Percentiles rank a stretch among this genome's conserved stretches.
These are phyloP conservation scores for Karstenula rhodostoma DNA, from an alignment of 2,329 filamentous ascomycete genomes.

Conservation along the genomic window DNA sequence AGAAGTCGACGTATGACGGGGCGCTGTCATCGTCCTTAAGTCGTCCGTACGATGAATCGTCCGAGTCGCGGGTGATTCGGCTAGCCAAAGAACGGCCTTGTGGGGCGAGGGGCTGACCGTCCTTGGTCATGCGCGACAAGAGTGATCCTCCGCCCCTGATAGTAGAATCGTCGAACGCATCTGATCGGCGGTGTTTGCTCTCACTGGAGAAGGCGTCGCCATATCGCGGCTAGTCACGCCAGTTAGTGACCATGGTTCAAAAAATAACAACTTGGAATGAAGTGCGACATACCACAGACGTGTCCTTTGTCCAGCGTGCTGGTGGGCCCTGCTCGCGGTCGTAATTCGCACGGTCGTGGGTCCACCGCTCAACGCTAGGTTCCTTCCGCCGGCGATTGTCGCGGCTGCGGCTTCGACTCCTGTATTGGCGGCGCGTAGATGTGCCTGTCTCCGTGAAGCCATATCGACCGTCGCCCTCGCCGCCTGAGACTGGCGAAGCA, in stretches of 20 bases:
- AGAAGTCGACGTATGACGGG: slow-evolving; percentile 34
- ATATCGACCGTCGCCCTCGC: slow-evolving; percentile 57
- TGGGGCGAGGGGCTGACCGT: slow-evolving; percentile 37
- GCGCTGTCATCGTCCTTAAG: slow-evolving; percentile 43
- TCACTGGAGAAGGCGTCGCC: slow-evolving; percentile 48
- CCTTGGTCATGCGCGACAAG: slow-evolving; percentile 45
- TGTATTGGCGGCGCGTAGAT: slow-evolving; percentile 52
- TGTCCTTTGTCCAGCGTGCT: slow-evolving; percentile 38
- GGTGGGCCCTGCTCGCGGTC: slow-evolving; percentile 22
- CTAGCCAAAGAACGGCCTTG: slow-evolving; percentile 37
- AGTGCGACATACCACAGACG: slow-evolving; percentile 12
- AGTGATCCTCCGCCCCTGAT: slow-evolving; percentile 32
- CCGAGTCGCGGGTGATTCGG: slow-evolving; percentile 42
- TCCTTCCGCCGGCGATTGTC: slow-evolving; percentile 31
- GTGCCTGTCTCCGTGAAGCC: slow-evolving; percentile 59
- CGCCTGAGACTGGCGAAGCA: slow-evolving; percentile 61
- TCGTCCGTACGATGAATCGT: slow-evolving; percentile 35
- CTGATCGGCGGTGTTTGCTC: slow-evolving; percentile 55
- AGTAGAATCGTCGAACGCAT: slow-evolving; percentile 51
- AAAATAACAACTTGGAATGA: not conserved
- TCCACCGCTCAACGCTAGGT: slow-evolving; percentile 40
- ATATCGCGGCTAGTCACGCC: slow-evolving; percentile 25
- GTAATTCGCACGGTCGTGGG: slow-evolving; percentile 40
- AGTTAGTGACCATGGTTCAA: not conserved
- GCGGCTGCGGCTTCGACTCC: slow-evolving; percentile 51